A percentile compares a stretch with the other conserved stretches of the same genome.
phyloP scores from a whole-genome alignment of 306 rosid species.

The Macrotyloma uniflorum region DNA sequence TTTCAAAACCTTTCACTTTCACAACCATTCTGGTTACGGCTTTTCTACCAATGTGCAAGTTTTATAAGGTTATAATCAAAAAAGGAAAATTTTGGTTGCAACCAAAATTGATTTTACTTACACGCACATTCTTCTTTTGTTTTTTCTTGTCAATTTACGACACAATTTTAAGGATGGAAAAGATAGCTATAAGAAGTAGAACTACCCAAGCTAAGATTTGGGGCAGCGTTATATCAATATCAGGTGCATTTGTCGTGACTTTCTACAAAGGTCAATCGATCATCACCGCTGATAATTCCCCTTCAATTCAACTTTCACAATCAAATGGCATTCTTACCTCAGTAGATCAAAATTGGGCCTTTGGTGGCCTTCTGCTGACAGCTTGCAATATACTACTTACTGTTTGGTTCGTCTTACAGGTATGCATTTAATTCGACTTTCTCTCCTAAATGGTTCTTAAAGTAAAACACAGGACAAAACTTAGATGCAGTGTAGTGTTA shows the following conservation, averaged over 20 bases:
- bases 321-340: conserved; percentile 39
- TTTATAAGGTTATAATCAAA: background rate
- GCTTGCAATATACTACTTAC: conserved; percentile 72
- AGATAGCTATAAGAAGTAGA: conserved; percentile 47
- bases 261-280: conserved; percentile 72
- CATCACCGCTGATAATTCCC: conserved; percentile 36
- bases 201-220: conserved; percentile 71
- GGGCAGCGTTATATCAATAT: conserved; percentile 76
- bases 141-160: background rate
- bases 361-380: conserved; percentile 75
- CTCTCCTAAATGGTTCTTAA: background rate
- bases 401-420: conserved; percentile 80
- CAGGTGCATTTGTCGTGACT: conserved; percentile 79
- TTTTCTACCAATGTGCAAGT: background rate
- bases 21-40: background rate
- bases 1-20: background rate
- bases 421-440: conserved; percentile 28
- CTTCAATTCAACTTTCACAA: conserved; percentile 40
- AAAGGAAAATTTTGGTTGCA: background rate
- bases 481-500: background rate
- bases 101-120: background rate
- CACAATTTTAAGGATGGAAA: conserved; percentile 66
- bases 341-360: conserved; percentile 55
- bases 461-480: background rate
- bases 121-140: background rate